These are phyloP conservation scores for Globisporangium mamillatum DNA, from an alignment of 352 stramenopile species.

Conservation along the genomic window DNA sequence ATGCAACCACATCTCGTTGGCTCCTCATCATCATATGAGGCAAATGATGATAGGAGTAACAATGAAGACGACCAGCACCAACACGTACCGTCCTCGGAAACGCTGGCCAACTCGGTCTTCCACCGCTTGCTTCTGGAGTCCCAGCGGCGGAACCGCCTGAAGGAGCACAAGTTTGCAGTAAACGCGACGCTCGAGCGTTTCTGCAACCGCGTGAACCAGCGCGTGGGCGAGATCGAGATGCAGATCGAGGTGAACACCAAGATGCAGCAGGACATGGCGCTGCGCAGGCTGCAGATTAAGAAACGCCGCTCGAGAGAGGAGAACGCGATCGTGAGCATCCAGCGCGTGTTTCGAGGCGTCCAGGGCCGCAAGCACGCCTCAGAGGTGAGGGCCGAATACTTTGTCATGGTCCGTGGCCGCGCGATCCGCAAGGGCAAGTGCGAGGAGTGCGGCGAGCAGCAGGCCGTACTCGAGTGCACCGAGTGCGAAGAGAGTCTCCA, in stretches of 20 bases:
- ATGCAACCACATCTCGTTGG: constrained; percentile 36
- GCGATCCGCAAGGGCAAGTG: constrained; percentile 66
- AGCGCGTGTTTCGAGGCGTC: constrained; percentile 46
- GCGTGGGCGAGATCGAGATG: constrained; percentile 40
- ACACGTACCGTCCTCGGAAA: constrained; percentile 36
- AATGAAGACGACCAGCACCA: constrained; percentile 14
- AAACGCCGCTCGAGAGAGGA: constrained; percentile 38
- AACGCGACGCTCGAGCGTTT: constrained; percentile 16
- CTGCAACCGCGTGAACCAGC: constrained; percentile 36
- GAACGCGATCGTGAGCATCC: constrained; percentile 37
- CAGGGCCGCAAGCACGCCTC: constrained; percentile 35
- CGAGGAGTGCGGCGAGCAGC: constrained; percentile 68
- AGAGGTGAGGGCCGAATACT: constrained; percentile 54
- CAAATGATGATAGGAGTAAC: constrained; percentile 28
- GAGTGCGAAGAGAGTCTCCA: constrained; percentile 66
- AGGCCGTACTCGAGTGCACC: constrained; percentile 60
- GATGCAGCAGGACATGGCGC: constrained; percentile 30
- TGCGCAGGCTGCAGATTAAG: constrained; percentile 27
- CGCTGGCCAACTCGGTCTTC: constrained; percentile 47
- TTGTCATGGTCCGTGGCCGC: constrained; percentile 66
- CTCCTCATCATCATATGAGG: neutral
- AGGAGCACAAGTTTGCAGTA: constrained; percentile 28
- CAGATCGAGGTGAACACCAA: constrained; percentile 63
- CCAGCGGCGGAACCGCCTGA: constrained; percentile 12
- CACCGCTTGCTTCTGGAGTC: constrained; percentile 31